Conservation (phyloP, 352 stramenopile genomes). For the Aphanomyces cochlioides region DNA sequence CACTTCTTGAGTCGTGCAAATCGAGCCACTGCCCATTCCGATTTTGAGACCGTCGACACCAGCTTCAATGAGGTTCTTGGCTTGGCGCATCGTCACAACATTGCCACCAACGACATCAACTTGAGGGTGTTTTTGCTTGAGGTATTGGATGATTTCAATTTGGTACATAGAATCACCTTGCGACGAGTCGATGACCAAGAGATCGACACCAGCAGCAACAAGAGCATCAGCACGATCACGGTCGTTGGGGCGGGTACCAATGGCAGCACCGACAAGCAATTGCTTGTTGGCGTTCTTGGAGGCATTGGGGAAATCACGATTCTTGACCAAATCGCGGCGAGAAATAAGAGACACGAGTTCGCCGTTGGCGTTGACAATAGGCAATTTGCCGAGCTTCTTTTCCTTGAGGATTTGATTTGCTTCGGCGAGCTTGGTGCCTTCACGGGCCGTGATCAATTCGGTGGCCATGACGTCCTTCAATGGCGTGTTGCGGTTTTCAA, state of each 20-base stretch:
- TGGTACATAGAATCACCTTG: conserved; percentile 97
- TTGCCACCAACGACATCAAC: conserved; percentile 99
- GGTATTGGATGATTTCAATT: conserved; percentile 89
- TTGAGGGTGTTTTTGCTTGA: conserved; percentile 94
- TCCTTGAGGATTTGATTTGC: conserved; percentile 97
- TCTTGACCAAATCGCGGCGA: conserved; percentile 97
- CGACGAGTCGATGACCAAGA: conserved; percentile 99
- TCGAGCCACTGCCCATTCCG: conserved; percentile 99
- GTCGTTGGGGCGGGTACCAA: conserved; percentile 97
- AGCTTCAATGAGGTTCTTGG: conserved; percentile 97
- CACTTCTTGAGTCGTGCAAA: conserved; percentile 99
- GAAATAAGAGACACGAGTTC: conserved; percentile 99
- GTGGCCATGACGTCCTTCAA: conserved; percentile 86
- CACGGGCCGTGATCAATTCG: conserved; percentile 90
- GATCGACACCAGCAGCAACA: conserved; percentile 95
- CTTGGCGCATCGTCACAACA: conserved; percentile 97
- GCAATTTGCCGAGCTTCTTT: conserved; percentile 99
- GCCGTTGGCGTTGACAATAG: conserved; percentile 97
- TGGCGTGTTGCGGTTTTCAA: conserved; percentile 90
- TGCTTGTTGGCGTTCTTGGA: conserved; percentile 98
- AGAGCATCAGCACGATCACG: conserved; percentile 88
- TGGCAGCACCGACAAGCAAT: conserved; percentile 96
- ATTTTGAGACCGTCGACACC: conserved; percentile 99
- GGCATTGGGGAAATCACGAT: conserved; percentile 95
- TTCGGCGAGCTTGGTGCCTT: conserved; percentile 93